A percentile compares a stretch with the other conserved stretches of the same genome.
These are phyloP conservation scores for Barnettozyma californica DNA, from an alignment of 805 yeast genomes.

Conservation along the genomic window DNA sequence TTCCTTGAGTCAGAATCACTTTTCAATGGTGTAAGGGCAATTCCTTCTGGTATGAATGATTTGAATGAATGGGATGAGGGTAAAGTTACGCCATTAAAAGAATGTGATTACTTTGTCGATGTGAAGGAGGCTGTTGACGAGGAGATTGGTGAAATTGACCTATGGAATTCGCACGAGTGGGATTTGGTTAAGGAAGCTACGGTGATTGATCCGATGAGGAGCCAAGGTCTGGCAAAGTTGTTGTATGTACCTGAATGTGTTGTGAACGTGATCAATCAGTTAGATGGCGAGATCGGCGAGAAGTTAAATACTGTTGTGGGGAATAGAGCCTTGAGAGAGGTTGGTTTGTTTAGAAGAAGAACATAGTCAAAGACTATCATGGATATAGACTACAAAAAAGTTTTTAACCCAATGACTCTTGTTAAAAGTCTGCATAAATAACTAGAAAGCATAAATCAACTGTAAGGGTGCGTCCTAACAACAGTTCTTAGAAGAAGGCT, in stretches of 20 bases:
- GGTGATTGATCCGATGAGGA: background rate
- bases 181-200: conserved; percentile 25
- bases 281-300: background rate
- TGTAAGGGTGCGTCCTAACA: background rate
- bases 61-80: conserved; percentile 58
- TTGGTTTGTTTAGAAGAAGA: background rate
- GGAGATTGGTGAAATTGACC: conserved; percentile 36
- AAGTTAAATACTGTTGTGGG: background rate
- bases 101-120: conserved; percentile 73
- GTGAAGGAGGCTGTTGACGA: conserved; percentile 42
- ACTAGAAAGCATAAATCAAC: background rate
- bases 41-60: conserved; percentile 72
- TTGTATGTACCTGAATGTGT: background rate
- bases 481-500: background rate
- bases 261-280: background rate
- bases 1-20: conserved; percentile 45
- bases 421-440: background rate
- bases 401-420: background rate
- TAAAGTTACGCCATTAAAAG: conserved; percentile 41
- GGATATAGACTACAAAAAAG: background rate
- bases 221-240: background rate
- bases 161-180: conserved; percentile 36
- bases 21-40: conserved; percentile 34
- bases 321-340: background rate
- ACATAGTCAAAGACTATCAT: background rate